phyloP scores from a whole-genome alignment of 176 grass and related monocot species.

The Musa schizocarpa region DNA sequence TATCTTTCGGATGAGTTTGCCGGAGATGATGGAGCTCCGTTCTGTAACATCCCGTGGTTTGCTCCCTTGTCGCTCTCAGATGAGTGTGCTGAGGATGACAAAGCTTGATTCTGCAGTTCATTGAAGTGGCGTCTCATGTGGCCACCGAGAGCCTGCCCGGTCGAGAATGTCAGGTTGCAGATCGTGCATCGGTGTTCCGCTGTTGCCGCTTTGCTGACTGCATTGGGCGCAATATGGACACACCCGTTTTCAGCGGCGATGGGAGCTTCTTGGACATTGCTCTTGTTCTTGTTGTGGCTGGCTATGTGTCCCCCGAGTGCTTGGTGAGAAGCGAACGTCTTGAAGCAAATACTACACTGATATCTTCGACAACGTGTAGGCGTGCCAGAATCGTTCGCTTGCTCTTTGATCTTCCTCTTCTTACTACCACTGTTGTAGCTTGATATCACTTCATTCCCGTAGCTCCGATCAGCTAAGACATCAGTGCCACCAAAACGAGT shows the following conservation, averaged over 20 bases:
- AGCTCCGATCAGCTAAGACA: too few relatives aligned
- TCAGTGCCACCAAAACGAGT: too few relatives aligned
- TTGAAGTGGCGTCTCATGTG: slow-evolving; percentile 1
- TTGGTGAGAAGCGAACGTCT: slow-evolving; percentile 8
- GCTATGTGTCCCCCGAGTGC: slow-evolving; percentile 7
- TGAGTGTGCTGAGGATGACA: not conserved
- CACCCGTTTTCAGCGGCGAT: not conserved
- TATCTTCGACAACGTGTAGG: not conserved
- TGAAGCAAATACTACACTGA: not conserved
- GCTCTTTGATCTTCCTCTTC: not conserved
- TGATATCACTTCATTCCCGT: not conserved
- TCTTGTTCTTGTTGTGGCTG: slow-evolving; percentile 8
- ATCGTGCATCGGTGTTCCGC: slow-evolving; percentile 6
- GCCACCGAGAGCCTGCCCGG: not conserved
- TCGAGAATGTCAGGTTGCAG: not conserved
- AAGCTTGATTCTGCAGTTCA: not conserved
- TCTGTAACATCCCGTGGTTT: not conserved
- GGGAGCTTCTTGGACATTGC: too few relatives aligned
- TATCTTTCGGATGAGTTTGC: not conserved
- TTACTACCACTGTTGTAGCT: not conserved
- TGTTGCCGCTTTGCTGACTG: not conserved
- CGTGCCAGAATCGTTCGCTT: not conserved
- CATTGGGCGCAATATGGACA: not conserved
- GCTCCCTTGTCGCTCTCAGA: not conserved
- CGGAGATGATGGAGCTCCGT: not conserved